phyloP scores from a whole-genome alignment of 2,329 filamentous ascomycete species.

The Fusarium torulosum region DNA sequence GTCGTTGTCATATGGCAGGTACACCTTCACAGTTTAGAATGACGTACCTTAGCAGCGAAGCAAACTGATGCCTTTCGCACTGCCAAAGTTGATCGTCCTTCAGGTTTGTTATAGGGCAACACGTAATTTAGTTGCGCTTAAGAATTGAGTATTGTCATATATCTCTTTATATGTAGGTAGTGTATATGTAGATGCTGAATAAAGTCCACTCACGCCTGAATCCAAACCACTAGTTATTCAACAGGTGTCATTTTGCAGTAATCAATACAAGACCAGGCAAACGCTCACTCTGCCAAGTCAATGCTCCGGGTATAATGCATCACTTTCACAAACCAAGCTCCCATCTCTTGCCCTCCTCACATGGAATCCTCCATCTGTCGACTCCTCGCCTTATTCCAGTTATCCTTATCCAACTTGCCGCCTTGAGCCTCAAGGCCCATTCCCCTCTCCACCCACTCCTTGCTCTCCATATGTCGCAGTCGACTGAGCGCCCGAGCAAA shows the following conservation, averaged over 20 bases:
- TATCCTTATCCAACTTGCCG: slow-evolving; percentile 73
- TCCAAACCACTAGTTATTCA: slow-evolving; percentile 25
- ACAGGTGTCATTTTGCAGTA: slow-evolving; percentile 31
- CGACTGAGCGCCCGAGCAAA: slow-evolving; percentile 90
- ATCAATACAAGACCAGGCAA: slow-evolving; percentile 45
- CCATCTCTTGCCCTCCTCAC: slow-evolving; percentile 53
- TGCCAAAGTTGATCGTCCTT: background rate
- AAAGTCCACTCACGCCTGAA: slow-evolving; percentile 11
- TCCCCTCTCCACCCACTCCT: slow-evolving; percentile 92
- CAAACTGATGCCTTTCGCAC: background rate
- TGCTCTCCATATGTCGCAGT: slow-evolving; percentile 91
- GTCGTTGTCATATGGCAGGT: background rate
- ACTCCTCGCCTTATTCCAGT: slow-evolving; percentile 74
- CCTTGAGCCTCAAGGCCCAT: slow-evolving; percentile 74
- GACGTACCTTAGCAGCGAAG: background rate
- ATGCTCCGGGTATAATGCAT: slow-evolving; percentile 50
- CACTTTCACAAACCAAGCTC: slow-evolving; percentile 22
- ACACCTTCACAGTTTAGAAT: background rate
- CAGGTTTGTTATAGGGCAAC: background rate
- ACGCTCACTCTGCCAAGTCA: slow-evolving; percentile 46
- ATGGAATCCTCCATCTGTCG: slow-evolving; percentile 77
- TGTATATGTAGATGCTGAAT: slow-evolving; percentile 23
- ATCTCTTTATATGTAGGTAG: slow-evolving; percentile 17
- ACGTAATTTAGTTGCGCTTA: background rate
- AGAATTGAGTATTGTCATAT: background rate